phyloP scores from a whole-genome alignment of 2,329 filamentous ascomycete species.

The Ambrosiella cleistominuta region DNA sequence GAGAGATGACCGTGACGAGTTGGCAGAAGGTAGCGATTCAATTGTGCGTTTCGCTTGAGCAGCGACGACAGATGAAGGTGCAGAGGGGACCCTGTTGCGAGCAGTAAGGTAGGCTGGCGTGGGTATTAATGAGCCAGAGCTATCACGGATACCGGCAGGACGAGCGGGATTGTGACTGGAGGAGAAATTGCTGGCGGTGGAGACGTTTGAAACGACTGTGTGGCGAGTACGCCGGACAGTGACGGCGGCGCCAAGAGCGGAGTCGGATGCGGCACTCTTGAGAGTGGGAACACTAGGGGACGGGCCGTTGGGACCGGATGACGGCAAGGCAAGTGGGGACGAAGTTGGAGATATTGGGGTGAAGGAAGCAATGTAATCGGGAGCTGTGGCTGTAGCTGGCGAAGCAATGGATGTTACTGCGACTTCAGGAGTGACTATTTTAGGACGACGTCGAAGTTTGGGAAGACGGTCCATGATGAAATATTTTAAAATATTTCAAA shows the following conservation, averaged over 20 bases:
- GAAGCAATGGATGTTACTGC: conserved; percentile 1
- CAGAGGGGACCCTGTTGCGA: conserved; percentile 4
- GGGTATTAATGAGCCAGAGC: conserved; percentile 1
- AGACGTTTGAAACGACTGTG: background rate
- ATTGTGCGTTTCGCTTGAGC: background rate
- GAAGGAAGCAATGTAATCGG: conserved; percentile 1
- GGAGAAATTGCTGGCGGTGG: background rate
- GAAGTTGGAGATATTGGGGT: conserved; percentile 14
- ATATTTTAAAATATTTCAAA: background rate
- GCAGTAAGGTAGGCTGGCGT: background rate
- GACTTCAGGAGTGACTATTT: conserved; percentile 15
- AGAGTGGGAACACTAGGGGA: conserved; percentile 8
- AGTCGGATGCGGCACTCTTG: conserved; percentile 9
- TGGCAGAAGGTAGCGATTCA: background rate
- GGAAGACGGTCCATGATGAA: conserved; percentile 25
- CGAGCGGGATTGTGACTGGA: background rate
- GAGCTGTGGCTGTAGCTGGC: conserved; percentile 3
- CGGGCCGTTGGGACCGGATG: conserved; percentile 13
- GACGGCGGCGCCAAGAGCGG: background rate
- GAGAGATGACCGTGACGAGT: background rate
- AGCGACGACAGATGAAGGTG: conserved; percentile 1
- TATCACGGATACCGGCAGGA: background rate
- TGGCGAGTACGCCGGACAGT: conserved; percentile 2
- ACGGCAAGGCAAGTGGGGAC: conserved; percentile 16
- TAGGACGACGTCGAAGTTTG: conserved; percentile 27